These are phyloP conservation scores for Lathyrus aphaca DNA, from an alignment of 306 rosid genomes.

Conservation along the genomic window DNA sequence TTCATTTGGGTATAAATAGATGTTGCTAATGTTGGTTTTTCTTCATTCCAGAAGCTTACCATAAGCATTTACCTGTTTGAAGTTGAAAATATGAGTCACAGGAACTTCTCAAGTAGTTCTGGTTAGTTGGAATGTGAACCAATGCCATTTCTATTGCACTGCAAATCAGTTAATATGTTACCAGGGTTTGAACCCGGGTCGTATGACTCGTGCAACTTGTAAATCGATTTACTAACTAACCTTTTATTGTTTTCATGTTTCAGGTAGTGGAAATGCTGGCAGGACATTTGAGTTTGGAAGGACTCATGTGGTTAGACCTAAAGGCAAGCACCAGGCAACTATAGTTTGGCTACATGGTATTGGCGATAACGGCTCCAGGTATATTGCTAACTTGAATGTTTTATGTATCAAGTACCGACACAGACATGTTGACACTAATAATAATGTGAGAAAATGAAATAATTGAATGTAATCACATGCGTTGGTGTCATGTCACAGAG, in stretches of 20 bases:
- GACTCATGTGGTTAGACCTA: constrained; percentile 92
- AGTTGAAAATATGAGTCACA: constrained; percentile 68
- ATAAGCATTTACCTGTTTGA: constrained; percentile 41
- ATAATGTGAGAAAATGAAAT: neutral
- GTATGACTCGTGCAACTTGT: neutral
- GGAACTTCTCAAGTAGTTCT: constrained; percentile 58
- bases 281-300: constrained; percentile 84
- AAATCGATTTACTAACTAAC: neutral
- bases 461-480: neutral
- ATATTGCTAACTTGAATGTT: constrained; percentile 36
- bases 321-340: constrained; percentile 86
- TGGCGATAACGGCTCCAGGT: constrained; percentile 96
- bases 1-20: constrained; percentile 62
- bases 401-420: neutral
- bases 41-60: constrained; percentile 71
- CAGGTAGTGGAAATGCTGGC: constrained; percentile 71
- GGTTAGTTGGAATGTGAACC: constrained; percentile 63
- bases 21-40: constrained; percentile 47
- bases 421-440: neutral
- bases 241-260: constrained; percentile 18
- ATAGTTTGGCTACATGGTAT: constrained; percentile 95
- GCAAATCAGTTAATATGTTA: neutral
- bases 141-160: constrained; percentile 27
- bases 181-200: neutral
- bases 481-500: neutral